phyloP scores from a whole-genome alignment of 331 rosid genomes.

The Erythrophleum ivorense region DNA sequence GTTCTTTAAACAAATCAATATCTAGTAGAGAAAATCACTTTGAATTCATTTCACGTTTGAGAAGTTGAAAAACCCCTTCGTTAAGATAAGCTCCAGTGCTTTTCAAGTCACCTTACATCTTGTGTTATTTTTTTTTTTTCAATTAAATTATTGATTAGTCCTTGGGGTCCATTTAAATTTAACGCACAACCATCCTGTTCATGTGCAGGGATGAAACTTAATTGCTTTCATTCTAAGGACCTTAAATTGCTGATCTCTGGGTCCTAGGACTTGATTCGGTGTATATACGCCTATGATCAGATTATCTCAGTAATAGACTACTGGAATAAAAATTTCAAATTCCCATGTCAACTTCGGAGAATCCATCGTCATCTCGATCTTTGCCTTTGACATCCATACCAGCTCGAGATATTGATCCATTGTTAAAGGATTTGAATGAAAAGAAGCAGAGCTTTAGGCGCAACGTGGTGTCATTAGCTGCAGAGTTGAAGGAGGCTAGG shows the following conservation, averaged over 20 bases:
- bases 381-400: conserved; percentile 31
- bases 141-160: not conserved
- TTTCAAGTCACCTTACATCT: conserved; percentile 14
- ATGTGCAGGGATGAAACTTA: conserved; percentile 50
- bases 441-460: conserved; percentile 87
- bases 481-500: conserved; percentile 87
- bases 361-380: conserved; percentile 42
- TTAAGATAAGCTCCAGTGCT: conserved; percentile 24
- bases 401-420: conserved; percentile 67
- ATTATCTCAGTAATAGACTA: conserved; percentile 13
- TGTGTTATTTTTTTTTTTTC: not conserved
- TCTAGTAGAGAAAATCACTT: conserved; percentile 2
- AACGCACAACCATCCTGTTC: conserved; percentile 56
- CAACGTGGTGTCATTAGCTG: conserved; percentile 87
- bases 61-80: not conserved
- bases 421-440: conserved; percentile 84
- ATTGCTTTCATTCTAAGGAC: conserved; percentile 49
- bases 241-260: conserved; percentile 34
- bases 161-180: conserved; percentile 35
- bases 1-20: not conserved
- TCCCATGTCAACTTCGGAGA: conserved; percentile 66
- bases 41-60: conserved; percentile 37
- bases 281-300: conserved; percentile 11
- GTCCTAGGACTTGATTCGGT: conserved; percentile 45
- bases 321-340: conserved; percentile 18